These are phyloP conservation scores for Venturiaceae sp. DNA, from an alignment of 2,329 filamentous ascomycete genomes.

Conservation along the genomic window DNA sequence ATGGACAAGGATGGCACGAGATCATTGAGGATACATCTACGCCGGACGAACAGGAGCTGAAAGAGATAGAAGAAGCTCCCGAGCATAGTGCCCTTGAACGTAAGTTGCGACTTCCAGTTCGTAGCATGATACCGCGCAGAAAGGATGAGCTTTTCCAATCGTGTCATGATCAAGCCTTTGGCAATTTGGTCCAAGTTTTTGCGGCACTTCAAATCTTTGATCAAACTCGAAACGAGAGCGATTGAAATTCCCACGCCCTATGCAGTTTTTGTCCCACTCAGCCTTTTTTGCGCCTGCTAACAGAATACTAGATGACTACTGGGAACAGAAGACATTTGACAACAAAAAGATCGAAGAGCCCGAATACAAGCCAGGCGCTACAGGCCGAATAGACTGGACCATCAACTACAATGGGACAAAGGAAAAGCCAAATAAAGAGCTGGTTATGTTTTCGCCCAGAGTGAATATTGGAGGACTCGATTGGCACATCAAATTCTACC, in stretches of 20 bases:
- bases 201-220: too few relatives aligned
- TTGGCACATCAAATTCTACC: slow-evolving; percentile 58
- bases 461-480: slow-evolving; percentile 49
- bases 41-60: slow-evolving; percentile 48
- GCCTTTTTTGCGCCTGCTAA: too few relatives aligned
- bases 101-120: slow-evolving; percentile 21
- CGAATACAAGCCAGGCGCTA: slow-evolving; percentile 43
- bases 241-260: too few relatives aligned
- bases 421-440: slow-evolving; percentile 47
- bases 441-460: slow-evolving; percentile 48
- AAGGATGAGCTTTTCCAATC: too few relatives aligned
- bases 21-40: slow-evolving; percentile 46
- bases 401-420: slow-evolving; percentile 52
- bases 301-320: slow-evolving; percentile 37
- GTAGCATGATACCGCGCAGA: too few relatives aligned
- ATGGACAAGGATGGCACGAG: slow-evolving; percentile 36
- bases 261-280: too few relatives aligned
- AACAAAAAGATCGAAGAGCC: slow-evolving; percentile 42
- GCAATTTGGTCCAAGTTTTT: too few relatives aligned
- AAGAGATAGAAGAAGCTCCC: slow-evolving; percentile 39
- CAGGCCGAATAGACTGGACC: slow-evolving; percentile 48
- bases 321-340: slow-evolving; percentile 47
- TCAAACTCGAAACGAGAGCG: too few relatives aligned
- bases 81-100: slow-evolving; percentile 48
- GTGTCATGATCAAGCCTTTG: too few relatives aligned